phyloP scores from a whole-genome alignment of 345 rosid species.

The Noccaea bulbosa region DNA sequence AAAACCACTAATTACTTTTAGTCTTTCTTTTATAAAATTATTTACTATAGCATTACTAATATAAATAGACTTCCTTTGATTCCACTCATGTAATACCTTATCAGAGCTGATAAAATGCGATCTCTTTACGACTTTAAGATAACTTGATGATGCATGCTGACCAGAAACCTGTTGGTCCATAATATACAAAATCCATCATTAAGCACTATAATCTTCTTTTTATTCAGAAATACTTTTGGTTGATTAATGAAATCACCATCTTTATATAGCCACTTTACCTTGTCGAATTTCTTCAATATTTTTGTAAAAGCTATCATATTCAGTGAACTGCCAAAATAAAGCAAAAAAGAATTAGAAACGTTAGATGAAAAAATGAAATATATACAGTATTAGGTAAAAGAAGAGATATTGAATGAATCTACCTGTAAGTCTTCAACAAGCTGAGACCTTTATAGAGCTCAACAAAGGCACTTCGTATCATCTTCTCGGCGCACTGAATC shows the following conservation, averaged over 20 bases:
- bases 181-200: conserved; percentile 16
- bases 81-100: conserved; percentile 58
- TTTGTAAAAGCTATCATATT: conserved; percentile 88
- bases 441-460: conserved; percentile 88
- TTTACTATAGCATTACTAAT: conserved; percentile 11
- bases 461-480: conserved; percentile 83
- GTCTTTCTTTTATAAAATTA: neutral
- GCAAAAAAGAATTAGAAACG: conserved; percentile 25
- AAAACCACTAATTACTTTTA: conserved; percentile 19
- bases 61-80: neutral
- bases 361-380: conserved; percentile 9
- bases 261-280: conserved; percentile 52
- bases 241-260: neutral
- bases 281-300: conserved; percentile 94
- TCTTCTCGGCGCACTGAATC: conserved; percentile 84
- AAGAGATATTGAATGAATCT: neutral
- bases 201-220: conserved; percentile 20
- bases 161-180: conserved; percentile 67
- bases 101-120: conserved; percentile 92
- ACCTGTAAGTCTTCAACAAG: conserved; percentile 83
- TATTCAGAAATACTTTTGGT: conserved; percentile 6
- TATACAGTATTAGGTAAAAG: too few species aligned
- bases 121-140: conserved; percentile 82
- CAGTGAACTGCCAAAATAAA: conserved; percentile 63
- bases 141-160: conserved; percentile 80